These are phyloP conservation scores for Lophium mytilinum DNA, from an alignment of 495 filamentous ascomycete species.

Conservation along the genomic window DNA sequence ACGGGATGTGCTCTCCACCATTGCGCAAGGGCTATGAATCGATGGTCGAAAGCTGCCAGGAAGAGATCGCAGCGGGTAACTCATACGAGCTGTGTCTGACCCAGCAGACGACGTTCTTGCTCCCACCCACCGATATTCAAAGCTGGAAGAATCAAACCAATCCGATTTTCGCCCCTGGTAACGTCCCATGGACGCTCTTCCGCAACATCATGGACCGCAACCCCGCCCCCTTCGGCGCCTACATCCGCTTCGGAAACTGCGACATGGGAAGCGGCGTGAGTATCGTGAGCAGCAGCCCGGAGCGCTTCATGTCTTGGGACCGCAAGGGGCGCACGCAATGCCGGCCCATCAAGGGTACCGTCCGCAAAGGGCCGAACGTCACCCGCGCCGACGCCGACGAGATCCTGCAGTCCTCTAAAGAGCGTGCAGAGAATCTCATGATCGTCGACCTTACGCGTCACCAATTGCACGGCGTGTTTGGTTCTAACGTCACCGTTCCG, in stretches of 20 bases:
- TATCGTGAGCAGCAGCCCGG: constrained; percentile 78
- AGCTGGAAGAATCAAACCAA: not conserved
- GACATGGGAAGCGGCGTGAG: constrained; percentile 41
- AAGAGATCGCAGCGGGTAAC: constrained; percentile 64
- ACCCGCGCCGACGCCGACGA: constrained; percentile 59
- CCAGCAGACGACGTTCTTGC: constrained; percentile 56
- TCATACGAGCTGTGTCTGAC: constrained; percentile 95
- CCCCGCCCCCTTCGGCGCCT: constrained; percentile 81
- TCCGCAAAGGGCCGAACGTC: constrained; percentile 57
- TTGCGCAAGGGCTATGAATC: constrained; percentile 48
- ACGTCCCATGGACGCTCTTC: constrained; percentile 61
- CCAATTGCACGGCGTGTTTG: constrained; percentile 76
- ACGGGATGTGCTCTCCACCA: not conserved
- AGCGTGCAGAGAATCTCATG: constrained; percentile 95
- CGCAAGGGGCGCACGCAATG: constrained; percentile 51
- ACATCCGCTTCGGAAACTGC: constrained; percentile 48
- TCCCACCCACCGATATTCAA: constrained; percentile 20
- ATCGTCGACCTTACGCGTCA: constrained; percentile 92
- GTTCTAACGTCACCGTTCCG: constrained; percentile 53
- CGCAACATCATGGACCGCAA: constrained; percentile 61
- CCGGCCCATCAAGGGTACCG: constrained; percentile 92
- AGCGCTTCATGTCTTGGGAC: constrained; percentile 77
- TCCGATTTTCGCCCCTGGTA: constrained; percentile 5
- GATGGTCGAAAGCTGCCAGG: constrained; percentile 62
- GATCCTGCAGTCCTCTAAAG: constrained; percentile 71